Conservation (phyloP, 2,329 filamentous ascomycete genomes). For the Teratosphaeria destructans region DNA sequence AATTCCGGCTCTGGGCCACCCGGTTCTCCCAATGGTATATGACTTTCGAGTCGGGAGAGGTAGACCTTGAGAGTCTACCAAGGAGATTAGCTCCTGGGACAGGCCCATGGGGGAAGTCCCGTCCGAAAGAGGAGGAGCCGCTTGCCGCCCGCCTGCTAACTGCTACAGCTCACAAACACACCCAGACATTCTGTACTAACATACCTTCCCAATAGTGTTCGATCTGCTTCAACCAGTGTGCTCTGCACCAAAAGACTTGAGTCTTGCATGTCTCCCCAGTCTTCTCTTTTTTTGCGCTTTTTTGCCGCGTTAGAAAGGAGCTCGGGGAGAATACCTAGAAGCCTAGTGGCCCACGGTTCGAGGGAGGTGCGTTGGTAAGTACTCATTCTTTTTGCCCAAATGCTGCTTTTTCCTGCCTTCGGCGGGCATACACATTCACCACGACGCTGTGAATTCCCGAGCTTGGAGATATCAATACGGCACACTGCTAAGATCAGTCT, state of each 20-base stretch:
- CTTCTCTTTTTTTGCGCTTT: background rate
- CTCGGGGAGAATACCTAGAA: background rate
- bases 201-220: background rate
- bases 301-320: background rate
- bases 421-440: background rate
- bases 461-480: background rate
- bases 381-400: background rate
- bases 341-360: background rate
- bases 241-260: background rate
- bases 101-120: background rate
- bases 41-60: background rate
- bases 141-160: background rate
- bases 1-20: background rate
- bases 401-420: background rate
- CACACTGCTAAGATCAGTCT: background rate
- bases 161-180: background rate
- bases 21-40: background rate
- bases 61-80: background rate
- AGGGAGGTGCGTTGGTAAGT: background rate
- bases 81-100: background rate
- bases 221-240: background rate
- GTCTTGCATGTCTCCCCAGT: background rate
- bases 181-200: background rate
- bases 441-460: background rate
- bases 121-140: background rate